Conservation (phyloP, 192 early-diverging fungal genomes). For the Umbelopsis ramanniana region DNA sequence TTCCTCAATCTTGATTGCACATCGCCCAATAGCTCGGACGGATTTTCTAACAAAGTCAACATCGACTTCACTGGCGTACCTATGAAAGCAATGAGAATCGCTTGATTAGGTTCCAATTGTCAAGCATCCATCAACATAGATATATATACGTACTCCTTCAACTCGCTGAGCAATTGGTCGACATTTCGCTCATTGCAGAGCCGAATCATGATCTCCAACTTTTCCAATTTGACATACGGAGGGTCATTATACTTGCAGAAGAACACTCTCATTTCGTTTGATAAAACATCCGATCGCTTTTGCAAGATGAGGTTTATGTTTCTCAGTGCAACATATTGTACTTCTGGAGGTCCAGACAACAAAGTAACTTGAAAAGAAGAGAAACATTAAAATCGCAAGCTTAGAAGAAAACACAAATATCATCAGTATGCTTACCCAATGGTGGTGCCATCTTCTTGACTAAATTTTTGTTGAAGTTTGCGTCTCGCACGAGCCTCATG, state of each 20-base stretch:
- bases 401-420: background rate
- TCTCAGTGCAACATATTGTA: constrained; percentile 96
- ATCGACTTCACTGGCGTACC: constrained; percentile 95
- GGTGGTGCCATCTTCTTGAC: constrained; percentile 94
- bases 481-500: constrained; percentile 65
- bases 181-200: constrained; percentile 86
- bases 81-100: constrained; percentile 27
- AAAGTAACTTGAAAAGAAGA: constrained; percentile 69
- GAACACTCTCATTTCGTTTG: constrained; percentile 94
- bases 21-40: constrained; percentile 88
- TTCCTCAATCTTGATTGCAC: constrained; percentile 89
- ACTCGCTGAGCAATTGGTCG: constrained; percentile 90
- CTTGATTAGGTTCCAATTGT: background rate
- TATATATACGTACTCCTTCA: constrained; percentile 78
- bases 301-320: constrained; percentile 97
- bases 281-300: constrained; percentile 82
- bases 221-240: constrained; percentile 95
- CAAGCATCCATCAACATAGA: background rate
- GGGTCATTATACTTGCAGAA: constrained; percentile 99
- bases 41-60: constrained; percentile 94
- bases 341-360: constrained; percentile 86
- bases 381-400: background rate
- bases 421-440: constrained; percentile 60
- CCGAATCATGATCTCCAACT: constrained; percentile 92
- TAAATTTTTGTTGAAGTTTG: constrained; percentile 74